Evolutionary conservation across 345 rosid genomes (phyloP).

Genomic region (Gossypium australe): DNA sequence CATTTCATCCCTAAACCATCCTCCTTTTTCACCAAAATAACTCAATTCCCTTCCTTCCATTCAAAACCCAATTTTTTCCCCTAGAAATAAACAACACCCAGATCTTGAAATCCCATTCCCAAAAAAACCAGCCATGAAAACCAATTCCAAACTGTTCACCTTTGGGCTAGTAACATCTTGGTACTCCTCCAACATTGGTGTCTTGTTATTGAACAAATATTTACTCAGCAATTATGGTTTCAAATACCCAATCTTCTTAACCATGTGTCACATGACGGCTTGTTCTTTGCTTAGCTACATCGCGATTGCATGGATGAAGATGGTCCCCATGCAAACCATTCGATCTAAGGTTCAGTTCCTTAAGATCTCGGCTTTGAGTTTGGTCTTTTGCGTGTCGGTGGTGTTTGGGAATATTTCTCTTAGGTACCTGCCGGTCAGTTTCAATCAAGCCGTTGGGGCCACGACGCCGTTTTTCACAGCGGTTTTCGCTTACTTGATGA

Average conservation of each 20-base stretch:
- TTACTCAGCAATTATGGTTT: constrained; percentile 89
- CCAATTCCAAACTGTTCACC: constrained; percentile 56
- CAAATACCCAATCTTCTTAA: constrained; percentile 96
- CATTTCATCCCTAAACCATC: background rate
- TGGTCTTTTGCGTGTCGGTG: constrained; percentile 93
- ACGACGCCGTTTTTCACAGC: constrained; percentile 99
- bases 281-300: constrained; percentile 86
- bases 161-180: constrained; percentile 77
- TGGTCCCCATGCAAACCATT: constrained; percentile 98
- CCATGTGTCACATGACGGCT: constrained; percentile 99
- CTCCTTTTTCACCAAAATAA: background rate
- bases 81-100: background rate
- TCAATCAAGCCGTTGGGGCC: constrained; percentile 94
- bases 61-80: background rate
- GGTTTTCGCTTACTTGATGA: constrained; percentile 86
- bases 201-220: constrained; percentile 85
- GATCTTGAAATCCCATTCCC: background rate
- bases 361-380: constrained; percentile 82
- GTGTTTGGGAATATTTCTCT: constrained; percentile 88
- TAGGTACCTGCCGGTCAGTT: constrained; percentile 78
- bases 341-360: constrained; percentile 85
- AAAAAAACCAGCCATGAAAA: constrained; percentile 30
- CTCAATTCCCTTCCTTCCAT: constrained; percentile 10
- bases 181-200: constrained; percentile 98
- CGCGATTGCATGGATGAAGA: constrained; percentile 92